phyloP scores from a whole-genome alignment of 2,329 filamentous ascomycete species.

The Botrytis porri region DNA sequence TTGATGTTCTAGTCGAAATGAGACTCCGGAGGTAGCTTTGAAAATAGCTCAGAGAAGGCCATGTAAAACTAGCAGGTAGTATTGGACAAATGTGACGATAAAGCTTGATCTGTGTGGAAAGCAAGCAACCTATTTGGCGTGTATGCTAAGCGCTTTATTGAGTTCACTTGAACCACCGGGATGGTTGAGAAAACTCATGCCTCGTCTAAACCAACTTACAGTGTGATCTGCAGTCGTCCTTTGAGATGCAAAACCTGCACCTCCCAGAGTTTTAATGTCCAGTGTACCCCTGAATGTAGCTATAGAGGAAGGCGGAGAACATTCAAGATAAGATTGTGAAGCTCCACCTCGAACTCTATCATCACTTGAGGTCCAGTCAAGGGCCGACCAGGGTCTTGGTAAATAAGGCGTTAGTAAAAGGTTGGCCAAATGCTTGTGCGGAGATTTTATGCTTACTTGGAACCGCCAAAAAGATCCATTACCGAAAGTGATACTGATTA shows the following conservation, averaged over 20 bases:
- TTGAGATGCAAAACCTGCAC: slow-evolving; percentile 80
- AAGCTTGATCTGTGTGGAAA: not conserved
- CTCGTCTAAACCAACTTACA: slow-evolving; percentile 4
- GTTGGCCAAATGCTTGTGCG: not conserved
- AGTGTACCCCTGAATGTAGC: slow-evolving; percentile 64
- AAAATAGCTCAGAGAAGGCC: not conserved
- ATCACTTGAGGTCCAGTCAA: slow-evolving; percentile 67
- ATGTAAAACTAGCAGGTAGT: not conserved
- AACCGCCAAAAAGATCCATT: slow-evolving; percentile 30
- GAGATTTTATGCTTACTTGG: slow-evolving; percentile 27
- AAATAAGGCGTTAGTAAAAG: not conserved
- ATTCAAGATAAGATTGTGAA: slow-evolving; percentile 53
- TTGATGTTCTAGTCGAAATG: not conserved
- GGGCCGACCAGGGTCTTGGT: slow-evolving; percentile 55
- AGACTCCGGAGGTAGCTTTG: not conserved
- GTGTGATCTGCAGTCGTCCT: slow-evolving; percentile 56
- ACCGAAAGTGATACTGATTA: not conserved
- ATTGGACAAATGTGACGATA: not conserved
- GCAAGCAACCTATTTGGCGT: not conserved
- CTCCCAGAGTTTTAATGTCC: slow-evolving; percentile 72
- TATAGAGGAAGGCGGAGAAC: slow-evolving; percentile 34
- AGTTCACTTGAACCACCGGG: not conserved
- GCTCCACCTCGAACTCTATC: slow-evolving; percentile 75
- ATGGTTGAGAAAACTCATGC: not conserved
- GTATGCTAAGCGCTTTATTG: not conserved